A percentile compares a stretch with the other conserved stretches of the same genome.
Conservation (phyloP, 441 rosid species). For the Corymbia calophylla region DNA sequence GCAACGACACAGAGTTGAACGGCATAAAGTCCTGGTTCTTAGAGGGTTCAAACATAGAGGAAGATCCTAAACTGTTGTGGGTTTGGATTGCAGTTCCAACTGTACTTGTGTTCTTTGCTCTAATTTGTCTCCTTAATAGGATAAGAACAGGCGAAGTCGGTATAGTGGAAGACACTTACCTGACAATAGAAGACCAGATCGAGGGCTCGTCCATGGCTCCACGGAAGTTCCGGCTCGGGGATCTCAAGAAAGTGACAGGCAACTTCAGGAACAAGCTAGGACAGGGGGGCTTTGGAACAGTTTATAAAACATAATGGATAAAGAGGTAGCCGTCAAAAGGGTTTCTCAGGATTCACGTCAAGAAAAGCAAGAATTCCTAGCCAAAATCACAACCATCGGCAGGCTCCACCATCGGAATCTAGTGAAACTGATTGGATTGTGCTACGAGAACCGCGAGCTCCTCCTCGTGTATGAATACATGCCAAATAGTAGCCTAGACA, state of each 20-base stretch:
- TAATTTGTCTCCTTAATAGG: background rate
- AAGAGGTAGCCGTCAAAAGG: constrained; percentile 58
- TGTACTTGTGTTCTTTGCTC: background rate
- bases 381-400: constrained; percentile 75
- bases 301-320: constrained; percentile 39
- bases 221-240: constrained; percentile 34
- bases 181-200: constrained; percentile 41
- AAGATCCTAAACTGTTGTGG: constrained; percentile 14
- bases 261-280: constrained; percentile 64
- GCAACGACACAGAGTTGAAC: constrained; percentile 35
- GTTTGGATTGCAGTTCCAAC: constrained; percentile 20
- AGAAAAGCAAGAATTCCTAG: constrained; percentile 67
- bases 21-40: constrained; percentile 55
- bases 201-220: constrained; percentile 38
- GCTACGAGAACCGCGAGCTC: constrained; percentile 39
- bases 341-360: constrained; percentile 51
- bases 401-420: constrained; percentile 51
- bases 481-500: constrained; percentile 65
- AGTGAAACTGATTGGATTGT: constrained; percentile 70
- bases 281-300: constrained; percentile 54
- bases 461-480: constrained; percentile 60
- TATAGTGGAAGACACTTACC: constrained; percentile 14
- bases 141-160: constrained; percentile 12
- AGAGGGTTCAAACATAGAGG: constrained; percentile 14
- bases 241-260: constrained; percentile 54